These are phyloP conservation scores for Penicillium sp. DNA, from an alignment of 2,329 filamentous ascomycete species.

Conservation along the genomic window DNA sequence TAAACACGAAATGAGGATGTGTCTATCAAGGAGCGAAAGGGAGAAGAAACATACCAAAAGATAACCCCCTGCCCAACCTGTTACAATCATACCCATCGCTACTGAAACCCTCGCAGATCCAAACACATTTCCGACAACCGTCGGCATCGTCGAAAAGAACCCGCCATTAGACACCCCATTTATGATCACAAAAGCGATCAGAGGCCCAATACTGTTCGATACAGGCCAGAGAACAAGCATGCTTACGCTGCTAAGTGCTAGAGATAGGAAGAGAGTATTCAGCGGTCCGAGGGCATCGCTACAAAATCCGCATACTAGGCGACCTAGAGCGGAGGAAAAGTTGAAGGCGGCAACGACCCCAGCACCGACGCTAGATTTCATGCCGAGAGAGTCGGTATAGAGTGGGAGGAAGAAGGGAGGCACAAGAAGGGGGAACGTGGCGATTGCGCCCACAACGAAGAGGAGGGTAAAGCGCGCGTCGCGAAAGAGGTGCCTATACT, in stretches of 20 bases:
- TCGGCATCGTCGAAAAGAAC: conserved; percentile 69
- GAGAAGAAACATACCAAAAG: conserved; percentile 54
- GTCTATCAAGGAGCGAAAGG: not conserved
- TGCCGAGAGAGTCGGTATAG: conserved; percentile 60
- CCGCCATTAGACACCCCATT: conserved; percentile 67
- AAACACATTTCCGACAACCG: conserved; percentile 65
- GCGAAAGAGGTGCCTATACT: conserved; percentile 55
- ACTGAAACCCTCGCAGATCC: conserved; percentile 60
- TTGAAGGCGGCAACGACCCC: conserved; percentile 66
- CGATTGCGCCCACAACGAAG: conserved; percentile 60
- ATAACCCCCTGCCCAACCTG: conserved; percentile 66
- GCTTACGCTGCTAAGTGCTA: conserved; percentile 60
- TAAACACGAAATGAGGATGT: not conserved
- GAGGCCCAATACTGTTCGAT: conserved; percentile 57
- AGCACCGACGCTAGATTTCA: conserved; percentile 59
- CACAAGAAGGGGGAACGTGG: conserved; percentile 65
- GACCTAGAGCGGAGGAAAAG: conserved; percentile 63
- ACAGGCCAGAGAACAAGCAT: conserved; percentile 68
- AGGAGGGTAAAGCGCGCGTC: conserved; percentile 57
- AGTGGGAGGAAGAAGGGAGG: conserved; percentile 67
- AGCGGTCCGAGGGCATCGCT: conserved; percentile 61
- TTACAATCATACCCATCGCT: conserved; percentile 67
- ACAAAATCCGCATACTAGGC: conserved; percentile 59
- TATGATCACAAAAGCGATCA: conserved; percentile 62
- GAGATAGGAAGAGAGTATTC: conserved; percentile 59